phyloP scores from a whole-genome alignment of 2,329 filamentous ascomycete species.

The Aspergillus flavus region DNA sequence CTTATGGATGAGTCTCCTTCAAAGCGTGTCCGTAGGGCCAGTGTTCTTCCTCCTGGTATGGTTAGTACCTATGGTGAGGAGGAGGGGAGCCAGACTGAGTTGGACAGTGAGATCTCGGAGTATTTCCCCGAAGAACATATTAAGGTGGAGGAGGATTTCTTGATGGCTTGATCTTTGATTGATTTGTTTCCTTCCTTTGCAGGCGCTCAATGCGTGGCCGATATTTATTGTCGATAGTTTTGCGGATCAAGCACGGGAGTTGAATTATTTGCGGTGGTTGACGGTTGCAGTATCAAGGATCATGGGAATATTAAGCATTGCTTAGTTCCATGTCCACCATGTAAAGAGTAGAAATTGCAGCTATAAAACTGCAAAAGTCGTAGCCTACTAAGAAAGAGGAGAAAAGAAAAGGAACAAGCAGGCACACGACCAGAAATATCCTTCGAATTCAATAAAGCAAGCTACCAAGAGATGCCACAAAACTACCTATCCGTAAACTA shows the following conservation, averaged over 20 bases:
- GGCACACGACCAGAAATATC: not conserved
- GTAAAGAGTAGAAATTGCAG: not conserved
- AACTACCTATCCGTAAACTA: not conserved
- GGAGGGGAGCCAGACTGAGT: conserved; percentile 1
- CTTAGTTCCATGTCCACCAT: not conserved
- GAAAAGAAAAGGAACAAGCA: not conserved
- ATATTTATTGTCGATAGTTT: not conserved
- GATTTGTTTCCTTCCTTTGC: not conserved
- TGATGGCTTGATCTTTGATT: not conserved
- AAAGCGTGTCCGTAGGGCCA: conserved; percentile 26
- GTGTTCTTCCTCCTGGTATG: conserved; percentile 20
- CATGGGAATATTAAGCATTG: not conserved
- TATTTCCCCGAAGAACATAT: conserved; percentile 20
- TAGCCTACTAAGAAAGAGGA: not conserved
- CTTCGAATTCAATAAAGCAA: not conserved
- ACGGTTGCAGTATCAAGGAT: not conserved
- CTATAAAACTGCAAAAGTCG: not conserved
- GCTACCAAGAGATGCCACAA: not conserved
- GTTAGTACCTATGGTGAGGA: conserved; percentile 18
- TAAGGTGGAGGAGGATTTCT: conserved; percentile 12
- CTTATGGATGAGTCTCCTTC: conserved; percentile 8
- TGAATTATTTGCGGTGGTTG: not conserved
- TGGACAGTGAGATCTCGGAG: conserved; percentile 25
- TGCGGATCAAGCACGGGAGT: not conserved
- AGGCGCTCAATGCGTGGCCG: too few relatives aligned